Percentiles rank a stretch among this genome's conserved stretches.
These are phyloP conservation scores for Dactylella cylindrospora DNA, from an alignment of 2,329 filamentous ascomycete species.

Conservation along the genomic window DNA sequence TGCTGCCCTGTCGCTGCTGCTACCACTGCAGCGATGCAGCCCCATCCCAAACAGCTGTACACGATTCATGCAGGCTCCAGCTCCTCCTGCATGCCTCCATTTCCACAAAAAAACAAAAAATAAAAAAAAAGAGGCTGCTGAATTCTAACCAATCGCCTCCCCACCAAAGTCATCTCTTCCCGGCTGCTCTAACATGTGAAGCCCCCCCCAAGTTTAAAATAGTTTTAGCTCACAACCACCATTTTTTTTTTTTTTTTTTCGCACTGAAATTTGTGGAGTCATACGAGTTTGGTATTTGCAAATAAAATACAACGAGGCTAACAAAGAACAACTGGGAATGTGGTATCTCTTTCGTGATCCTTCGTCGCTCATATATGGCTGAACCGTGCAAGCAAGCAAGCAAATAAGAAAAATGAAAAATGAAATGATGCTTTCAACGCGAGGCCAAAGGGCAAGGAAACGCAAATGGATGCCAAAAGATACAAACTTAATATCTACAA, in stretches of 20 bases:
- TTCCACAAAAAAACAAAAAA: no score
- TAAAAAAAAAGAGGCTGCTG: no score
- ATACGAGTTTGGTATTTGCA: no score
- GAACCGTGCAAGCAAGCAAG: slow-evolving; percentile 1
- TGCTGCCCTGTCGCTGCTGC: neutral
- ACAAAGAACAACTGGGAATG: no score
- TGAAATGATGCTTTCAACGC: neutral
- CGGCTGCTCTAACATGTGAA: slow-evolving; percentile 22
- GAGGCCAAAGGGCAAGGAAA: no score
- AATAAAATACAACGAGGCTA: no score
- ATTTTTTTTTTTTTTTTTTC: no score
- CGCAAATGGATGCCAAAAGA: no score
- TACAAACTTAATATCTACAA: slow-evolving; percentile 17
- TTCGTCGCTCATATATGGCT: neutral
- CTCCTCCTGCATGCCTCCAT: slow-evolving; percentile 17
- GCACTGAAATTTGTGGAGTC: no score
- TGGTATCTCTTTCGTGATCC: slow-evolving; percentile 1
- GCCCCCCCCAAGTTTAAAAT: no score
- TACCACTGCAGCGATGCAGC: slow-evolving; percentile 17
- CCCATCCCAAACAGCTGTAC: no score
- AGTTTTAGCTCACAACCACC: no score
- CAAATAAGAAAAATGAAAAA: neutral
- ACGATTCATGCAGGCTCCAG: neutral
- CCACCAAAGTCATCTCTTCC: slow-evolving; percentile 7
- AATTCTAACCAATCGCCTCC: slow-evolving; percentile 21